Conservation (phyloP, 768 basidiomycete genomes). For the Lyophyllum semitale region DNA sequence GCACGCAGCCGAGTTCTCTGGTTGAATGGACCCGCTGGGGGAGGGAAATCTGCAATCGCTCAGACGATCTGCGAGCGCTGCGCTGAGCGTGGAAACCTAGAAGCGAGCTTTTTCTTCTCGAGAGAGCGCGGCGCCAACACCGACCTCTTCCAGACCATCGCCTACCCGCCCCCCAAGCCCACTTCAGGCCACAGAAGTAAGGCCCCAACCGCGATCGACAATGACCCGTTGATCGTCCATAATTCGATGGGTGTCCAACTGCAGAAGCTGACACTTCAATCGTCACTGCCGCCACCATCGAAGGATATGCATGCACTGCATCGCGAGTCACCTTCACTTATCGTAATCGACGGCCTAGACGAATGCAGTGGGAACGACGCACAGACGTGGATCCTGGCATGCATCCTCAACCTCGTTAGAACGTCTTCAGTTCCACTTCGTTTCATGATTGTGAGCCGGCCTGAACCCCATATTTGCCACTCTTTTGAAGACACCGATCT, state of each 20-base stretch:
- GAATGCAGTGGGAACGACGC: conserved; percentile 20
- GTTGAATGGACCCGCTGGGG: neutral
- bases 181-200: neutral
- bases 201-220: neutral
- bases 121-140: conserved; percentile 3
- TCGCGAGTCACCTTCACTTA: conserved; percentile 1
- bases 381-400: conserved; percentile 13
- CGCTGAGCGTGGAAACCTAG: conserved; percentile 13
- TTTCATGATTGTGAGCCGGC: conserved; percentile 27
- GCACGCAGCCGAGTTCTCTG: neutral
- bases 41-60: neutral
- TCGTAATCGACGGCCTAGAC: conserved; percentile 30
- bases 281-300: neutral
- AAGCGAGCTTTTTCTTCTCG: conserved; percentile 10
- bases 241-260: neutral
- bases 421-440: conserved; percentile 16
- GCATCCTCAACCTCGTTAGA: conserved; percentile 4
- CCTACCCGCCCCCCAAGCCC: neutral
- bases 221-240: neutral
- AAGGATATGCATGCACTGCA: no score
- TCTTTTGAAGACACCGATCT: neutral
- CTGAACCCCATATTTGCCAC: conserved; percentile 23
- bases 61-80: conserved; percentile 9
- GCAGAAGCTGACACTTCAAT: neutral
- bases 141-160: neutral